These are phyloP conservation scores for Miamiensis avidus DNA, from an alignment of 169 alveolate genomes.

Conservation along the genomic window DNA sequence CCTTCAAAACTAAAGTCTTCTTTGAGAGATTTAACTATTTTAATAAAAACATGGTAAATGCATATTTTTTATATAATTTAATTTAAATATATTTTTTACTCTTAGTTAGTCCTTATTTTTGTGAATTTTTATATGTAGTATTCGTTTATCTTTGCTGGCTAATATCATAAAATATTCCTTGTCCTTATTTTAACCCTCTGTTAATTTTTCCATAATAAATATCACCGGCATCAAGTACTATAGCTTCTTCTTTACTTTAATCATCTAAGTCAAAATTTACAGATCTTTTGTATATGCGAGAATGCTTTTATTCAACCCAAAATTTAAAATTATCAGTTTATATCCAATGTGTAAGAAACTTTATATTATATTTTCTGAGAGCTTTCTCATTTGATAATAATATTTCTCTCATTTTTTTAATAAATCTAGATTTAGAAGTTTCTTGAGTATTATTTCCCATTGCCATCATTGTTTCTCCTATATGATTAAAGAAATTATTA, in stretches of 20 bases:
- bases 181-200: constrained; percentile 43
- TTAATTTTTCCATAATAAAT: constrained; percentile 26
- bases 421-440: constrained; percentile 5
- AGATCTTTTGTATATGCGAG: neutral
- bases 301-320: neutral
- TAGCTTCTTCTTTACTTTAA: neutral
- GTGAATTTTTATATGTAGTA: neutral
- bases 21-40: neutral
- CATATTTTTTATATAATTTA: constrained; percentile 13
- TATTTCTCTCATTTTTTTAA: neutral
- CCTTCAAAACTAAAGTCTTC: constrained; percentile 36
- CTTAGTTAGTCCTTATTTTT: neutral
- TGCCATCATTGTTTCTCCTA: neutral
- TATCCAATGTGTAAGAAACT: constrained; percentile 26
- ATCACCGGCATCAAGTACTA: constrained; percentile 37
- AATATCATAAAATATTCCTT: constrained; percentile 3
- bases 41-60: neutral
- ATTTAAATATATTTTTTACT: neutral
- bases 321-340: constrained; percentile 35
- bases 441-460: neutral
- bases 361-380: constrained; percentile 25
- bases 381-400: neutral
- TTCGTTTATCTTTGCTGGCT: neutral
- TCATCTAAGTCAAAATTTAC: constrained; percentile 1
- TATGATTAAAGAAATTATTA: neutral